Conservation (phyloP, 2,329 filamentous ascomycete species). For the Neofusicoccum kwambonambiense region DNA sequence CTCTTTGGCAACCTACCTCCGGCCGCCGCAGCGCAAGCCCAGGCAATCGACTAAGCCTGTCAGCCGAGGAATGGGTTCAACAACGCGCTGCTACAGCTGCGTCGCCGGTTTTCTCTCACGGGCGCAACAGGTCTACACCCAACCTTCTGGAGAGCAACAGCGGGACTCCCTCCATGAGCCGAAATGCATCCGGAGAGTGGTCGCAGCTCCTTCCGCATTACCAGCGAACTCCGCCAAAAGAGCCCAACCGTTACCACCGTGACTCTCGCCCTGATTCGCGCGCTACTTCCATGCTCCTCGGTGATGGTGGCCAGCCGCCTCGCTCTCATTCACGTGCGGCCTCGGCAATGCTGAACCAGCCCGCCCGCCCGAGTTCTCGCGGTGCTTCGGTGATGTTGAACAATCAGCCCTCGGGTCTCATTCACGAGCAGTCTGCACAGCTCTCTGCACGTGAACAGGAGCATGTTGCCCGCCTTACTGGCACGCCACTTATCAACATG, state of each 20-base stretch:
- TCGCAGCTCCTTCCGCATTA: constrained; percentile 31
- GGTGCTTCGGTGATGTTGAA: constrained; percentile 50
- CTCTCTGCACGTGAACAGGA: constrained; percentile 88
- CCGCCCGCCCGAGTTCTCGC: constrained; percentile 53
- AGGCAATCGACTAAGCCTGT: constrained; percentile 44
- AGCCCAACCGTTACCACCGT: not conserved
- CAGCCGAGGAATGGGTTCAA: constrained; percentile 80
- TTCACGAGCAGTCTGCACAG: constrained; percentile 55
- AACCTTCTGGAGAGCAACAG: constrained; percentile 41
- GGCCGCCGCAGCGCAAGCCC: constrained; percentile 13
- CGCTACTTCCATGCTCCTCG: constrained; percentile 9
- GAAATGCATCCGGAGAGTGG: constrained; percentile 47
- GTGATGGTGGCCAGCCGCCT: constrained; percentile 4
- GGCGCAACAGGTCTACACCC: constrained; percentile 39
- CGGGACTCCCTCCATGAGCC: constrained; percentile 43
- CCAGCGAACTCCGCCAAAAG: constrained; percentile 1
- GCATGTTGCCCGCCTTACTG: constrained; percentile 79
- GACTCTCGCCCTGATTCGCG: constrained; percentile 6
- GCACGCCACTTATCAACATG: constrained; percentile 71
- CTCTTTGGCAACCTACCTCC: constrained; percentile 72
- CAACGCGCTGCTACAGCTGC: constrained; percentile 64
- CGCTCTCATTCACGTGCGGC: constrained; percentile 22
- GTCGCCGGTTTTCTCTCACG: constrained; percentile 44
- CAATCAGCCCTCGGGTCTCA: constrained; percentile 16
- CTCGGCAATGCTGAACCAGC: constrained; percentile 21